These are phyloP conservation scores for Prunus kanzakura DNA, from an alignment of 306 rosid genomes.

Conservation along the genomic window DNA sequence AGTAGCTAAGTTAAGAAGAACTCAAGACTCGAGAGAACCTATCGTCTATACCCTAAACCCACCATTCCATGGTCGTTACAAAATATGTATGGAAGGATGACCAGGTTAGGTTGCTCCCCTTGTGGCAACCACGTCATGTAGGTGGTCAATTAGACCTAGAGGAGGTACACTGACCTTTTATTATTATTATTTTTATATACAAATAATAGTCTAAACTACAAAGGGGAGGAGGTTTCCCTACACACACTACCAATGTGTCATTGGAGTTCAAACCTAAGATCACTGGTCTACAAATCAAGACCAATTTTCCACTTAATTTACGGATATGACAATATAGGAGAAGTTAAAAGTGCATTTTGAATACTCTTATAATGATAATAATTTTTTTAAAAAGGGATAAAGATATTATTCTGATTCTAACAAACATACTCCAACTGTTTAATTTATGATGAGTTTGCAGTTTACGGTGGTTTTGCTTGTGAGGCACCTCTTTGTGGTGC, in stretches of 20 bases:
- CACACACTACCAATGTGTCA: too few species aligned
- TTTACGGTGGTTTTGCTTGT: slow-evolving; percentile 63
- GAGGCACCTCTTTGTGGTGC: slow-evolving; percentile 59
- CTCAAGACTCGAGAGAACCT: too few species aligned
- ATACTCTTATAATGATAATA: too few species aligned
- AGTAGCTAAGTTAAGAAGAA: not conserved
- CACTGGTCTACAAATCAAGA: accelerated
- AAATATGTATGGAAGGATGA: slow-evolving; percentile 3
- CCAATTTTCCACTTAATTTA: too few species aligned
- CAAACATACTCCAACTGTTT: not conserved
- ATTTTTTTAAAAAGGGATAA: too few species aligned
- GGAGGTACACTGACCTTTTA: slow-evolving; percentile 6
- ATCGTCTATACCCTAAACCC: too few species aligned
- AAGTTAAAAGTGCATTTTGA: too few species aligned
- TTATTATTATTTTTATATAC: not conserved
- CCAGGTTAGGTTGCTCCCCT: slow-evolving; percentile 8
- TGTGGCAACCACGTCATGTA: not conserved
- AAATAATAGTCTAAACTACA: too few species aligned
- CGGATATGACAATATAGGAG: too few species aligned
- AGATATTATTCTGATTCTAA: too few species aligned
- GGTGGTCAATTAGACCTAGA: not conserved
- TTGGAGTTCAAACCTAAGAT: too few species aligned
- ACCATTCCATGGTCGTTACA: not conserved
- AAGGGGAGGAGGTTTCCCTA: too few species aligned
- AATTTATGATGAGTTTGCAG: slow-evolving; percentile 39